Conservation (phyloP, 371 early-diverging fungal species). For the Rhizomucor pusillus region DNA sequence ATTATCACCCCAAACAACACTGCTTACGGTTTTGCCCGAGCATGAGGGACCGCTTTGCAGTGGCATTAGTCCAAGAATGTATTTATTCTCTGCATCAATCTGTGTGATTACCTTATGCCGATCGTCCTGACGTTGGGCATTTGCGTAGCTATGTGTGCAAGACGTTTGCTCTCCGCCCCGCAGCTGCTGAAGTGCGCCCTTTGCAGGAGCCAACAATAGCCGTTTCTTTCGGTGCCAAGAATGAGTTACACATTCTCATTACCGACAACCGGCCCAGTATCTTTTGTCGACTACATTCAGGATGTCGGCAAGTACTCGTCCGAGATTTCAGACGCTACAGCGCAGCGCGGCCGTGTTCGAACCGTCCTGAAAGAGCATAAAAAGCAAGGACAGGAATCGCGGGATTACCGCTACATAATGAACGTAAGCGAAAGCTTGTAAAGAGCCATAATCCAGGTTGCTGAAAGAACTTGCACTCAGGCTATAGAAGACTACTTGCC, state of each 20-base stretch:
- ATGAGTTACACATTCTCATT: constrained; percentile 62
- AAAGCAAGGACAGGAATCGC: constrained; percentile 46
- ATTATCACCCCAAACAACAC: not conserved
- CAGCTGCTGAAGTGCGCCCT: too few species aligned
- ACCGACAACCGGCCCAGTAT: constrained; percentile 61
- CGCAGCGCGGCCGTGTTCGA: constrained; percentile 56
- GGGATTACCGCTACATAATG: constrained; percentile 51
- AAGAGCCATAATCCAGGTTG: too few species aligned
- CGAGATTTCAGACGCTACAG: constrained; percentile 62
- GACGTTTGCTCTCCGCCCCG: too few species aligned
- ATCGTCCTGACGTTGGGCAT: too few species aligned
- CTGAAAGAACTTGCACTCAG: constrained; percentile 23
- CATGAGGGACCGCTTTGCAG: constrained; percentile 67
- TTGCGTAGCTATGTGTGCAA: too few species aligned
- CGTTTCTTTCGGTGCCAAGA: not conserved
- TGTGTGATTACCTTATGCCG: too few species aligned
- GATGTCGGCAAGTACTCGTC: constrained; percentile 38
- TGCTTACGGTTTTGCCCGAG: constrained; percentile 62
- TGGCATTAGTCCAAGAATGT: too few species aligned
- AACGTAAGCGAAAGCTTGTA: constrained; percentile 30
- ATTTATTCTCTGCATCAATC: too few species aligned
- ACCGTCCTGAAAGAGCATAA: constrained; percentile 56
- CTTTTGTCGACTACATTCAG: constrained; percentile 55
- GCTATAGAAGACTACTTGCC: constrained; percentile 65
- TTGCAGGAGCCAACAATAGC: too few species aligned